Percentiles rank a stretch among this genome's conserved stretches.
These are phyloP conservation scores for Nothopassalora personata DNA, from an alignment of 2,329 filamentous ascomycete species.

Conservation along the genomic window DNA sequence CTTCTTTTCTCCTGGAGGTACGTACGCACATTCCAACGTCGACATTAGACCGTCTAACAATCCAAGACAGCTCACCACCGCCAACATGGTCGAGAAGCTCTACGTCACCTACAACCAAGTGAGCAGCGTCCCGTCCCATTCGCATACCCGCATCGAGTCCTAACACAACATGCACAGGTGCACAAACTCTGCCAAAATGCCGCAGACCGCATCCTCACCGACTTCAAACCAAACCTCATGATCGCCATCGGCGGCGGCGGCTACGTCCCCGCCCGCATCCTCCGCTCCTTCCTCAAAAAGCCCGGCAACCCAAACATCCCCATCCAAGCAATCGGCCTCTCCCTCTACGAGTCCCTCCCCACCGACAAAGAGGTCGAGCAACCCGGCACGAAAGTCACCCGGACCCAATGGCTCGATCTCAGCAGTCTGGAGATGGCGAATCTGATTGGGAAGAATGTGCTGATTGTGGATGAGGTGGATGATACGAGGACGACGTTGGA, in stretches of 20 bases:
- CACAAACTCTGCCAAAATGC: conserved; percentile 94
- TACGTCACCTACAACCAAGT: conserved; percentile 25
- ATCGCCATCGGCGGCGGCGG: conserved; percentile 97
- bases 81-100: conserved; percentile 20
- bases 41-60: neutral
- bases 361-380: conserved; percentile 57
- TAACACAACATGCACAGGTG: conserved; percentile 53
- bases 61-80: neutral
- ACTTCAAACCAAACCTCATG: conserved; percentile 91
- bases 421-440: conserved; percentile 80
- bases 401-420: conserved; percentile 96
- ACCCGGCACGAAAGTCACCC: conserved; percentile 88
- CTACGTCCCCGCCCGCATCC: conserved; percentile 93
- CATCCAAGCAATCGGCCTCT: conserved; percentile 97
- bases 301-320: conserved; percentile 87
- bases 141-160: neutral
- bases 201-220: conserved; percentile 72
- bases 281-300: conserved; percentile 95
- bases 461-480: conserved; percentile 94
- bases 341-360: conserved; percentile 82
- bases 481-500: conserved; percentile 91
- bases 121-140: conserved; percentile 1
- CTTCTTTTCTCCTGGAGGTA: conserved; percentile 7
- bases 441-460: conserved; percentile 81
- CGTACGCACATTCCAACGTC: neutral